Base-by-base conservation (phyloP, 2,329 filamentous ascomycete genomes). In the Paecilomyces formosus region DNA sequence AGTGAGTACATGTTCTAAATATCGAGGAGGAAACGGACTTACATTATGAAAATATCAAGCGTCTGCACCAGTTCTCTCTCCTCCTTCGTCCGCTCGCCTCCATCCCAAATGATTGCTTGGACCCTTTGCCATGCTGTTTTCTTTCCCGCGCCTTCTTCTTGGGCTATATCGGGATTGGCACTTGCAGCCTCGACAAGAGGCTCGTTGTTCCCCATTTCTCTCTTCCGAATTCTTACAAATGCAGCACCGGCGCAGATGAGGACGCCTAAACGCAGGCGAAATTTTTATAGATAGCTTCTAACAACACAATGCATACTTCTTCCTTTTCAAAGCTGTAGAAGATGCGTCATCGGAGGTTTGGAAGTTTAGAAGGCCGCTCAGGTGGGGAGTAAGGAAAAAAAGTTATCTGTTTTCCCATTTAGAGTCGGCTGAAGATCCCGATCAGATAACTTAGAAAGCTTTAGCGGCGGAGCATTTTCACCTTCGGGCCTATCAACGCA, bases 21-120 rank as follows among this genome's bases (percentile, higher is more conserved):
- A 45, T 45, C 18, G 5, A 8, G 15, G 13, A n/a, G 8, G 18
- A 4, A 45, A 18, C 8, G 13, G 9, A 56, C 49, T 1, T 58
- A 61, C 59, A 61, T 61, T 45, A 61, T 61, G 30, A 61, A 60
- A 52, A 61, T 61, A 50, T 61, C 59, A 51, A 61, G 49, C 18
- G 57, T 58, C 22, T 55, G 59, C 54, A 61, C 59, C 28, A 61
- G 52, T 1, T 51, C 51, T 54, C 59, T 55, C 54, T 61, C 59
- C 54, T 61, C 54, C 28, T 53, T n/a, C 15, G 59, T 58, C n/a
- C 59, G 57, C 50, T 61, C 54, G 11, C 59, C 59, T 55, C 59
- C 59, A 50, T 61, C 59, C 59, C 59, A 61, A 22, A 61, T 61
- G 54, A 61, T 26, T 45, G 56, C 55, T 30, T 61, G 57, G 30